Evolutionary conservation across 2,329 filamentous ascomycete species (phyloP), one percentile per base, ranked within the genome.

Genomic region (Torrubiellomyces zombiae): DNA sequence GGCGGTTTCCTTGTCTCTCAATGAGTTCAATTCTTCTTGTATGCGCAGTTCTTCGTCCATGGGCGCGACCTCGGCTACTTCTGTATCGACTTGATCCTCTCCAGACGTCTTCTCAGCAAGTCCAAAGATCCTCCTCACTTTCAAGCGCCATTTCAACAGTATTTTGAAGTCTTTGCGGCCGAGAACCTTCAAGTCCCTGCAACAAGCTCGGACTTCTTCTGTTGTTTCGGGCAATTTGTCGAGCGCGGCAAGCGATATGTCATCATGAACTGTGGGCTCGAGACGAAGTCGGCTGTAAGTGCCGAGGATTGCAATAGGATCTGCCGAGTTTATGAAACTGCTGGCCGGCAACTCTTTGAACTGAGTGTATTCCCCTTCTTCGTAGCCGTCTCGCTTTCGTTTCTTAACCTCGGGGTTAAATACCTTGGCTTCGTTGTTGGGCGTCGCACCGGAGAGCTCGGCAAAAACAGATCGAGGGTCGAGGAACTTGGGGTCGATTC

Each of bases 321-420:
- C 89, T 0, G 68, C 72, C 0, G 83, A 92, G 44, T 95, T 78
- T 33, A 98, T 85, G 45, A 95, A 98, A 28, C 94, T 82, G 47
- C 75, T 89, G 1, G 85, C 86, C 0, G 81, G 59, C 3, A 79
- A 67, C 43, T 93, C 81, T 47, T 94, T 92, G 59, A 78, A 92
- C 40, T 93, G 81, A 4, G 73, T 86, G 50, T 76, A 93, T 37
- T 98, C 83, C 18, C 82, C 86, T 51, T 98, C 89, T 37, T 95
- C 86, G 37, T 98, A 98, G 62, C 89, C 89, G 21, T 92, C 86
- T 60, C 89, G 67, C 67, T 94, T 95, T 30, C 89, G 64, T 69
- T 94, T 98, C 65, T 95, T 98, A 45, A 81, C 63, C 47, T 98
- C 89, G 0, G 89, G 89, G 37, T 98, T 94, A 61, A 86, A 98